phyloP scores from a whole-genome alignment of 2,329 filamentous ascomycete species.

The Phyllosticta capitalensis region DNA sequence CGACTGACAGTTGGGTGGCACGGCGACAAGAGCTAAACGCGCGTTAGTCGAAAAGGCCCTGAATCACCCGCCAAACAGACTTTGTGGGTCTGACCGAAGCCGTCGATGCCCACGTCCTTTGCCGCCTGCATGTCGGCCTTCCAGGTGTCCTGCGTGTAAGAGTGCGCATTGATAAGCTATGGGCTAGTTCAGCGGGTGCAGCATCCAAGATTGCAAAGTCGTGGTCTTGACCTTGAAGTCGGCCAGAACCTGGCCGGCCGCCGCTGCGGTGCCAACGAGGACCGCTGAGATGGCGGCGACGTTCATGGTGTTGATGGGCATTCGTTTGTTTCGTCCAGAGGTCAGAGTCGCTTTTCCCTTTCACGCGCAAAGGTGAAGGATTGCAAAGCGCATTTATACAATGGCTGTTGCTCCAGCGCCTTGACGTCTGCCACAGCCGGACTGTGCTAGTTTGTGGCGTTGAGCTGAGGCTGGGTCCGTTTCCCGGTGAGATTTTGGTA shows the following conservation, averaged over 20 bases:
- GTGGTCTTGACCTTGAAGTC: conserved; percentile 2
- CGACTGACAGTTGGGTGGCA: conserved; percentile 24
- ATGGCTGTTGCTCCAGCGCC: background rate
- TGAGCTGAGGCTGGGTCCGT: background rate
- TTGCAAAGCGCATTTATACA: background rate
- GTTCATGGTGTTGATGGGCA: conserved; percentile 2
- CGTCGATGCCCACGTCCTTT: conserved; percentile 9
- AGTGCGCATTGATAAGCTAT: conserved; percentile 5
- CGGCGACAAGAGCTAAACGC: conserved; percentile 25
- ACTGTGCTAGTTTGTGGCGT: background rate
- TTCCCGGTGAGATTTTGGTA: background rate
- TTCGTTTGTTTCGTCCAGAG: background rate
- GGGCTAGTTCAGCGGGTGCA: background rate
- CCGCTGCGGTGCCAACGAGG: background rate
- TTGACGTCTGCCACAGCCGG: background rate
- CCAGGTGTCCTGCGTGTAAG: conserved; percentile 10
- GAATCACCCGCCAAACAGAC: background rate
- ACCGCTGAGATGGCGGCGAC: background rate
- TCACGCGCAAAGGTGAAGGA: background rate
- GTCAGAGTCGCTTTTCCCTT: background rate
- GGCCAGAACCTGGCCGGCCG: conserved; percentile 1
- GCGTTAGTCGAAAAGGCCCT: background rate
- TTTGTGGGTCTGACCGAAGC: conserved; percentile 5
- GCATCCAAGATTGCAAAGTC: background rate
- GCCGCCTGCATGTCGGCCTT: conserved; percentile 10